These are phyloP conservation scores for Peziza echinospora DNA, from an alignment of 495 filamentous ascomycete species.

Conservation along the genomic window DNA sequence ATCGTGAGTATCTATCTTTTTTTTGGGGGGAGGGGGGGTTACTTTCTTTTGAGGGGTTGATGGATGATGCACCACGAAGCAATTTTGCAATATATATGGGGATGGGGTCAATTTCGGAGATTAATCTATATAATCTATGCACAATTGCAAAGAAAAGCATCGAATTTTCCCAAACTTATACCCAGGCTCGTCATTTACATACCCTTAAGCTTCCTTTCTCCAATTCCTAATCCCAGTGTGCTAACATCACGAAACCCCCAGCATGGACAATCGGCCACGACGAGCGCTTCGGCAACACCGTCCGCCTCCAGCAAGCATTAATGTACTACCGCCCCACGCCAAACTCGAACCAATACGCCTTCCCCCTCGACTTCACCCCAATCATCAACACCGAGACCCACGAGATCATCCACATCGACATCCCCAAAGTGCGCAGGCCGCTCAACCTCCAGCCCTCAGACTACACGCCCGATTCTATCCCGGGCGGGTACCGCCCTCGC, in stretches of 20 bases:
- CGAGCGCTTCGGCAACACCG: conserved; percentile 60
- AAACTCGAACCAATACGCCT: conserved; percentile 80
- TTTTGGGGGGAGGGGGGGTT: too few species aligned
- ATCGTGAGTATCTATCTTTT: conserved; percentile 33
- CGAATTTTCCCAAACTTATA: too few species aligned
- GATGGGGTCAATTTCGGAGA: too few species aligned
- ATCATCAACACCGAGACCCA: conserved; percentile 72
- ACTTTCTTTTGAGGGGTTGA: conserved; percentile 3
- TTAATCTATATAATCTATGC: too few species aligned
- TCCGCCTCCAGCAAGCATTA: conserved; percentile 74
- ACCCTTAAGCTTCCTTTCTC: too few species aligned
- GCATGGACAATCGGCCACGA: conserved; percentile 95
- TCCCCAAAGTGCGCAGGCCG: conserved; percentile 58
- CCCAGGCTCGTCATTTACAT: too few species aligned
- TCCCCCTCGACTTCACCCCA: conserved; percentile 82
- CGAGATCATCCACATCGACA: conserved; percentile 71
- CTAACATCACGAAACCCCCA: too few species aligned
- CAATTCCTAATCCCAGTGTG: too few species aligned
- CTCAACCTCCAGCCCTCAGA: conserved; percentile 61
- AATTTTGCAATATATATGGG: too few species aligned
- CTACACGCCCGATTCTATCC: conserved; percentile 54
- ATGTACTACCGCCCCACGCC: conserved; percentile 86
- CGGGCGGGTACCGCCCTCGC: conserved; percentile 58
- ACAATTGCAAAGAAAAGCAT: too few species aligned
- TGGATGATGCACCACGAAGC: too few species aligned